phyloP scores from a whole-genome alignment of 768 basidiomycete genomes.

The Mycena haematopus region DNA sequence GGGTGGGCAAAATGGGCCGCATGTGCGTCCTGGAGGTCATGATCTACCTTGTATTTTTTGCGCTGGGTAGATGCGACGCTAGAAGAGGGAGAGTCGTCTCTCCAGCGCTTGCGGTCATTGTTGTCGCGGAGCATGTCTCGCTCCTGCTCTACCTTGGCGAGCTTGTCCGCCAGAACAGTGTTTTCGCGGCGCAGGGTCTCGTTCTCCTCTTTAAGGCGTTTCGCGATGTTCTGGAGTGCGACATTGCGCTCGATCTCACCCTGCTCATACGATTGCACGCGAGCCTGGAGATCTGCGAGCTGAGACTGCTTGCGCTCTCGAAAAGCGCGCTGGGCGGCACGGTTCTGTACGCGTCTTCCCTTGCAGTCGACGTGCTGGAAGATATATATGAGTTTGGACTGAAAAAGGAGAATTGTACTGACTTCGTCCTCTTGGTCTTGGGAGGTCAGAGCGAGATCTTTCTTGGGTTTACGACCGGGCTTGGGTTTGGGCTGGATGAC shows the following conservation, averaged over 20 bases:
- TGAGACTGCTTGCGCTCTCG: constrained; percentile 90
- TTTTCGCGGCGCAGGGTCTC: constrained; percentile 77
- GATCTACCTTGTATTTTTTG: constrained; percentile 32
- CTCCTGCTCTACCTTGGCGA: constrained; percentile 50
- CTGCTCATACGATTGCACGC: constrained; percentile 84
- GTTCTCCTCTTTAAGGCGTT: constrained; percentile 88
- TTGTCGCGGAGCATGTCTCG: constrained; percentile 36
- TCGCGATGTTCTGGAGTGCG: constrained; percentile 82
- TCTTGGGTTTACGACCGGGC: constrained; percentile 89
- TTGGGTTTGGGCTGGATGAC: constrained; percentile 86
- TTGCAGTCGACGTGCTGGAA: constrained; percentile 53
- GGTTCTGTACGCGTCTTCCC: constrained; percentile 79
- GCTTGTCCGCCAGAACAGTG: constrained; percentile 56
- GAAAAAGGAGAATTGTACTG: constrained; percentile 29
- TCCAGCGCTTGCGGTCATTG: constrained; percentile 62
- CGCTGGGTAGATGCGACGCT: constrained; percentile 30
- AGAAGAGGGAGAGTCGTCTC: constrained; percentile 56
- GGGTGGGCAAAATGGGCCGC: constrained; percentile 43
- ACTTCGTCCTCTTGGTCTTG: constrained; percentile 61
- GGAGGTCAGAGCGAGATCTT: constrained; percentile 51
- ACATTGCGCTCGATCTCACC: constrained; percentile 91
- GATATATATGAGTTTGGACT: constrained; percentile 15
- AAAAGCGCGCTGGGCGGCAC: constrained; percentile 89
- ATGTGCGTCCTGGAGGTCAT: constrained; percentile 40
- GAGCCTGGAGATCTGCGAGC: constrained; percentile 85